Evolutionary conservation across 441 rosid species (phyloP), one percentile per base, ranked within the genome.

Genomic region (Gossypium trilobum): DNA sequence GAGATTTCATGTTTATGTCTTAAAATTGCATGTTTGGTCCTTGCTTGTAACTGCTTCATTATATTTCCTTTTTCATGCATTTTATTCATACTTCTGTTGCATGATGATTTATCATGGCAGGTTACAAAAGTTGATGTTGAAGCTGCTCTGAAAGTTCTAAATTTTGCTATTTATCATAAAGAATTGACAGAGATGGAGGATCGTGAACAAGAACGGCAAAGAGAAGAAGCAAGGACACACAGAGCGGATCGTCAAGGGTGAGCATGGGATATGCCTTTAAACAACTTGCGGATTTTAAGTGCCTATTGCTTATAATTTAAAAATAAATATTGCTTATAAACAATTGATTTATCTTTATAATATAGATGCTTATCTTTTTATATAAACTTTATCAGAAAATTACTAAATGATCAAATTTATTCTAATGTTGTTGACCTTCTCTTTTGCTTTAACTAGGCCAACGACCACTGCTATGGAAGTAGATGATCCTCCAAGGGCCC

Each of bases 141-240:
- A 62, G 97, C 97, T 77, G 99, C 99, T 44, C 77, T 95, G 51
- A 87, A 88, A 80, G 89, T 91, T 75, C 61, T 95, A 70, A 95
- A 95, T 81, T 95, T 95, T 82, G 99, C 99, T 19, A 92, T 92
- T 77, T 95, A 95, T 78, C 99, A 95, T 74, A 88, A 86, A 86
- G 99, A 95, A 74, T 77, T 95, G 81, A 88, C 91, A n/a, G 98
- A 95, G 63, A 95, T 95, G 99, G 99, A 92, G 57, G 93, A 88
- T 42, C 93, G 98, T 11, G 99, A 95, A 76, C 87, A 89, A 76
- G 91, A 85, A 79, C 78, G 88, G 78, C 89, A 56, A 76, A 86
- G 83, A 80, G 99, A 94, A 82, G 77, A 68, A 57, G 92, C 81
- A 73, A 86, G 83, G 63, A 85, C 86, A 66, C 78, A 71, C 54